phyloP scores from a whole-genome alignment of 495 filamentous ascomycete genomes.

The Chaetomium cochliodes region DNA sequence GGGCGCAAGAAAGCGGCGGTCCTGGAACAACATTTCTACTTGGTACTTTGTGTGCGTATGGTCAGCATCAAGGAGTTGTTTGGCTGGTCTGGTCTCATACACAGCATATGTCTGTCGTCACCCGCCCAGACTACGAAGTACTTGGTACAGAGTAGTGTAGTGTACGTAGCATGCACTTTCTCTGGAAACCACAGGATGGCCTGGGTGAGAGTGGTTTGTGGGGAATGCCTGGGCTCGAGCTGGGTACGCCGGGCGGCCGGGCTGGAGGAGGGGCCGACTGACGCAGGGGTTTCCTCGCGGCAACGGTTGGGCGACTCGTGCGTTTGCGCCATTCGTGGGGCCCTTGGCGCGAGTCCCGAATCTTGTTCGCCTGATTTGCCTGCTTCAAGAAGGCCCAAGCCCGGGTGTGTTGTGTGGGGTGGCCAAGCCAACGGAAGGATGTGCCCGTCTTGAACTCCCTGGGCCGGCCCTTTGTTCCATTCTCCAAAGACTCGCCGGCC shows the following conservation, averaged over 20 bases:
- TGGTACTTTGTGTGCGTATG: too few relatives aligned
- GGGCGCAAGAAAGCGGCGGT: not conserved
- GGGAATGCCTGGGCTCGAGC: too few relatives aligned
- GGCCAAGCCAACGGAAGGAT: not conserved
- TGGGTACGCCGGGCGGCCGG: too few relatives aligned
- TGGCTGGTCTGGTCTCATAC: too few relatives aligned
- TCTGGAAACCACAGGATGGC: too few relatives aligned
- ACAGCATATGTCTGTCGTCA: too few relatives aligned
- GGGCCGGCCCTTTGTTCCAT: slow-evolving; percentile 1
- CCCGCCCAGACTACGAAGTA: too few relatives aligned
- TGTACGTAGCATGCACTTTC: too few relatives aligned
- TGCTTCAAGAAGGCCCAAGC: slow-evolving; percentile 17
- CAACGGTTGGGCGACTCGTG: not conserved
- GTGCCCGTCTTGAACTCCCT: not conserved
- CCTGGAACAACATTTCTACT: not conserved
- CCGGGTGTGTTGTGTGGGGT: slow-evolving; percentile 1
- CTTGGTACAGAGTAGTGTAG: too few relatives aligned
- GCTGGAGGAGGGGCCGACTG: not conserved
- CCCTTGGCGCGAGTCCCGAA: not conserved
- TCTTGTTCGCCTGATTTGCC: slow-evolving; percentile 13
- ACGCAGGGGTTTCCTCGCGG: not conserved
- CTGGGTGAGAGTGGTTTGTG: not conserved
- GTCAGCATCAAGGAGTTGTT: too few relatives aligned
- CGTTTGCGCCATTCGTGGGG: slow-evolving; percentile 5
- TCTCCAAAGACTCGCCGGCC: not conserved